Conservation (phyloP, 2,329 filamentous ascomycete species). For the Gnomoniopsis smithogilvyi region DNA sequence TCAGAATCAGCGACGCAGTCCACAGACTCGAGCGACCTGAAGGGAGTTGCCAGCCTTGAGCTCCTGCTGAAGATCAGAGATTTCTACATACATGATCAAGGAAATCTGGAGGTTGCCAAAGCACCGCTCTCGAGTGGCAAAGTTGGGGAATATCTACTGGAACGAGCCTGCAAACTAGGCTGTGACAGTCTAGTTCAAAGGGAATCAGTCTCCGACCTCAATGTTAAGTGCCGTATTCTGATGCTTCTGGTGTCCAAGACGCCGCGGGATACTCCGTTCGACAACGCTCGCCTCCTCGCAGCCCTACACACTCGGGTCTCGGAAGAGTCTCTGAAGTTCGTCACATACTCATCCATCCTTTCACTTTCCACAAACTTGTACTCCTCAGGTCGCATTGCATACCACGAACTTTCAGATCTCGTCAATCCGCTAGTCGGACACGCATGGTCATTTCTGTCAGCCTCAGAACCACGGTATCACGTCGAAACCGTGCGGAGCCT, state of each 20-base stretch:
- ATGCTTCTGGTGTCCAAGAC: conserved; percentile 55
- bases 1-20: conserved; percentile 12
- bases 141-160: conserved; percentile 61
- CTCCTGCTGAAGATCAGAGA: conserved; percentile 57
- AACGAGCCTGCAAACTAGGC: conserved; percentile 53
- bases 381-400: conserved; percentile 47
- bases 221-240: conserved; percentile 57
- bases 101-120: conserved; percentile 60
- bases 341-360: conserved; percentile 55
- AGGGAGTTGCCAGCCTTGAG: conserved; percentile 41
- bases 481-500: conserved; percentile 86
- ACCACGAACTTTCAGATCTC: conserved; percentile 55
- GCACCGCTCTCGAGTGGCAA: conserved; percentile 56
- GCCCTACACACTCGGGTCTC: conserved; percentile 49
- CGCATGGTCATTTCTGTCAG: conserved; percentile 78
- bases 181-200: conserved; percentile 42
- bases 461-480: conserved; percentile 85
- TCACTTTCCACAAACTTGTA: conserved; percentile 57
- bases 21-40: conserved; percentile 24
- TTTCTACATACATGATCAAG: conserved; percentile 70
- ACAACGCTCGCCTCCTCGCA: conserved; percentile 45
- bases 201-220: conserved; percentile 44
- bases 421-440: conserved; percentile 66
- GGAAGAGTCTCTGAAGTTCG: conserved; percentile 42
- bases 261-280: conserved; percentile 40